Conservation (phyloP, 23 red algal species). For the Pyropia haitanensis region DNA sequence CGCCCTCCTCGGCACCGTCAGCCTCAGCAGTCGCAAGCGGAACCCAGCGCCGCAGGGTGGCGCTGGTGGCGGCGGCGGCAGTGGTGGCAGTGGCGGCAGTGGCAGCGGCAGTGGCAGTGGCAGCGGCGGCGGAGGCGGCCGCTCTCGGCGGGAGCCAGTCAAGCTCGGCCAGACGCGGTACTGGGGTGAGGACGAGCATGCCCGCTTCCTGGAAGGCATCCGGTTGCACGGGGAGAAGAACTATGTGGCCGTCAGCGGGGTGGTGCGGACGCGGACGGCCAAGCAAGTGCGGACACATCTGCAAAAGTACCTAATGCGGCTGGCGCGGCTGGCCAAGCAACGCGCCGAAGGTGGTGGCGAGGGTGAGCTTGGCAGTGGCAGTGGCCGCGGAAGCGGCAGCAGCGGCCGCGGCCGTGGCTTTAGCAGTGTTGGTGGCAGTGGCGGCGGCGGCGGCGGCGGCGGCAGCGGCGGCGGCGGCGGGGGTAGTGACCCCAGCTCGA, state of each 20-base stretch:
- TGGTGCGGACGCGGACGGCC: conserved; percentile 31
- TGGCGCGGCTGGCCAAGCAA: conserved; percentile 12
- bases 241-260: conserved; percentile 27
- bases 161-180: conserved; percentile 28
- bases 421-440: neutral
- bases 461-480: neutral
- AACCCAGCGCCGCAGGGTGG: too few species aligned
- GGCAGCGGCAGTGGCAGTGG: too few species aligned
- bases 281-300: conserved; percentile 55
- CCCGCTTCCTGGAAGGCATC: conserved; percentile 22
- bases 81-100: too few species aligned
- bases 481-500: too few species aligned
- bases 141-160: too few species aligned
- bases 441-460: neutral
- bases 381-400: too few species aligned
- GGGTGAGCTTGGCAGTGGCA: neutral
- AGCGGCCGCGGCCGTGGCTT: neutral
- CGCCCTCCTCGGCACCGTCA: too few species aligned
- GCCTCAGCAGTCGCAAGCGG: too few species aligned
- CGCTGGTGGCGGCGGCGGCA: too few species aligned
- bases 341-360: too few species aligned
- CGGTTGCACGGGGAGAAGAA: conserved; percentile 27
- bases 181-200: conserved; percentile 34
- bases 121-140: too few species aligned
- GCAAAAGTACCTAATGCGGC: conserved; percentile 36